Base-by-base conservation (phyloP, 495 filamentous ascomycete genomes). In the Neurospora sp. region DNA sequence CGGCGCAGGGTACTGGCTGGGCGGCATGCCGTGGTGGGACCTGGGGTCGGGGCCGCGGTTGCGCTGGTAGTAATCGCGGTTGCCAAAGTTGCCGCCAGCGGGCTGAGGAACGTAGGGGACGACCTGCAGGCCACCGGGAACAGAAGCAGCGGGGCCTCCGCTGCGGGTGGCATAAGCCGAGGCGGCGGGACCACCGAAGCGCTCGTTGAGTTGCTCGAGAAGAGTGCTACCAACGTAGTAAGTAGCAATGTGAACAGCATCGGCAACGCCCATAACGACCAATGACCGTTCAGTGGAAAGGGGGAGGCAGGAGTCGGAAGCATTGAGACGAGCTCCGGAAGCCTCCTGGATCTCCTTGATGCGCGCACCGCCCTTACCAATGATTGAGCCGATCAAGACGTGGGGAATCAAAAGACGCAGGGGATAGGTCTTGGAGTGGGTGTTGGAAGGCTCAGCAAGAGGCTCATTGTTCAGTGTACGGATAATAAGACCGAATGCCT, bases 311-410 rank as follows among this genome's bases (percentile, higher is more conserved):
- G 93, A 90, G 77, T 98, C 96, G 2, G 96, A 99, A 41, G 96
- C 96, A 81, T 98, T 99, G 31, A 99, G 91, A 72, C 96, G 92
- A 66, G 96, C 94, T 69, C 96, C 96, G 5, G 96, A 99, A 5
- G 94, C 94, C 79, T 98, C 96, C 83, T 99, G 96, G 75, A 99
- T 99, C 85, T 99, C 96, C 70, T 96, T 94, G 82, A 99, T 99
- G 71, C 96, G 90, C 72, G 93, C 90, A 74, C 96, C 96, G 73
- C 90, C 92, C 84, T 98, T 98, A 79, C 96, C 96, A 82, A 99
- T 99, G 84, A 99, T 98, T 18, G 96, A 97, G 46, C 96, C 96
- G 77, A 99, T 98, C 72, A 99, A 89, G 75, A 98, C 94, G 80
- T 98, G 96, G 27, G 96, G 96, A 75, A 99, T 92, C 72, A 99